Conservation (phyloP, 1,139 yeast genomes). For the Pichia sp. region DNA sequence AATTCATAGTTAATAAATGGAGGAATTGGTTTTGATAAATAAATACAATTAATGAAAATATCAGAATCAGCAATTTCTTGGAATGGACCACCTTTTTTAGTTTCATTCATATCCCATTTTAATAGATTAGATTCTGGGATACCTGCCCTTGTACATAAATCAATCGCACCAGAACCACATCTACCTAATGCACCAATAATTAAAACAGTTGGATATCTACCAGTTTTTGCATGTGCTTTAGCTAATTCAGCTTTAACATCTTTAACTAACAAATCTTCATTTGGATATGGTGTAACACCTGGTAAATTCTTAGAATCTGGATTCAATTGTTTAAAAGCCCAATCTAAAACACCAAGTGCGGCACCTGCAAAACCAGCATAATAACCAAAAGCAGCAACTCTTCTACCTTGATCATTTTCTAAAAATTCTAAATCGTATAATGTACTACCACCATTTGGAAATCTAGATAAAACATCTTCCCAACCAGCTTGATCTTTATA, state of each 20-base stretch:
- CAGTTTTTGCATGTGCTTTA: constrained; percentile 56
- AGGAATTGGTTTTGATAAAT: constrained; percentile 86
- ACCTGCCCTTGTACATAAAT: constrained; percentile 74
- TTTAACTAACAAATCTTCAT: constrained; percentile 64
- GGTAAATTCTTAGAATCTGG: constrained; percentile 58
- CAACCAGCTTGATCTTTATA: constrained; percentile 97
- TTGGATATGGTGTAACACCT: constrained; percentile 75
- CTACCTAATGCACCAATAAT: constrained; percentile 97
- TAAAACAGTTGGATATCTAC: constrained; percentile 68
- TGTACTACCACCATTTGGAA: constrained; percentile 85
- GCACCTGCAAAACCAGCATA: constrained; percentile 99
- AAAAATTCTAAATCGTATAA: constrained; percentile 91
- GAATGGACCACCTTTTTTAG: constrained; percentile 96
- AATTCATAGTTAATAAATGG: constrained; percentile 74
- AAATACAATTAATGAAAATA: constrained; percentile 91
- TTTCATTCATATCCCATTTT: constrained; percentile 97
- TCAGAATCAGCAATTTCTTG: constrained; percentile 82
- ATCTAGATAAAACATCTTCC: constrained; percentile 82
- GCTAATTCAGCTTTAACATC: constrained; percentile 61
- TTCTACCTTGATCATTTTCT: constrained; percentile 90
- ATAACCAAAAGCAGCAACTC: constrained; percentile 98
- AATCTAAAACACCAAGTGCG: constrained; percentile 86
- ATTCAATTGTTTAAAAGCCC: constrained; percentile 85
- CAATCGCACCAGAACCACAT: constrained; percentile 98
- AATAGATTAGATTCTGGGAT: constrained; percentile 75